Evolutionary conservation across 768 basidiomycete species (phyloP).

Genomic region (Naganishia vishniacii): DNA sequence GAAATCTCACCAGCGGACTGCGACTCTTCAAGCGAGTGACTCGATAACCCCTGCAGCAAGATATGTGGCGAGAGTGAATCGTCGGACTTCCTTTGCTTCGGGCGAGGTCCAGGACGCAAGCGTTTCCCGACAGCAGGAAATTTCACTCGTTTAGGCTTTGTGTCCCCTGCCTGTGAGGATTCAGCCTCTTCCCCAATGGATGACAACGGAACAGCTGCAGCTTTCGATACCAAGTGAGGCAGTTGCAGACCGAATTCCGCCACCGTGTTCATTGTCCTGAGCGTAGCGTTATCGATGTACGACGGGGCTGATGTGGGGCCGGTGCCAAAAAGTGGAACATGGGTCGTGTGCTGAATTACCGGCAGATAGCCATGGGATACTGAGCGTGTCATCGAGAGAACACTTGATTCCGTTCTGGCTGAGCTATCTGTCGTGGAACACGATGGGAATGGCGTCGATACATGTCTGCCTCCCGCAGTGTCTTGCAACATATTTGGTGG

Average conservation of each 20-base stretch:
- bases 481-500: neutral
- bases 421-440: neutral
- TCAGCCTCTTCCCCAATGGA: conserved; percentile 14
- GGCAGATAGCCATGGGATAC: conserved; percentile 14
- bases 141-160: conserved; percentile 18
- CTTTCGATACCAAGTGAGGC: neutral
- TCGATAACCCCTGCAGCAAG: too few relatives aligned
- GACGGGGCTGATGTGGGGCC: neutral
- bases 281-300: neutral
- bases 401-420: neutral
- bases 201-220: neutral
- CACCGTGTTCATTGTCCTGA: too few relatives aligned
- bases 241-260: neutral
- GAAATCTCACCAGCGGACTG: too few relatives aligned
- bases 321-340: neutral
- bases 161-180: neutral
- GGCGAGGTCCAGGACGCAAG: conserved; percentile 47
- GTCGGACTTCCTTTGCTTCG: conserved; percentile 39
- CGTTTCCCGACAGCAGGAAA: conserved; percentile 37
- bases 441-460: neutral
- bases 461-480: neutral
- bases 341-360: neutral
- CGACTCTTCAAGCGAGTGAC: too few relatives aligned
- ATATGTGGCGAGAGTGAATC: neutral
- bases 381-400: neutral